Conservation (phyloP, 177 flowering plant species). For the Vitis hybrid region DNA sequence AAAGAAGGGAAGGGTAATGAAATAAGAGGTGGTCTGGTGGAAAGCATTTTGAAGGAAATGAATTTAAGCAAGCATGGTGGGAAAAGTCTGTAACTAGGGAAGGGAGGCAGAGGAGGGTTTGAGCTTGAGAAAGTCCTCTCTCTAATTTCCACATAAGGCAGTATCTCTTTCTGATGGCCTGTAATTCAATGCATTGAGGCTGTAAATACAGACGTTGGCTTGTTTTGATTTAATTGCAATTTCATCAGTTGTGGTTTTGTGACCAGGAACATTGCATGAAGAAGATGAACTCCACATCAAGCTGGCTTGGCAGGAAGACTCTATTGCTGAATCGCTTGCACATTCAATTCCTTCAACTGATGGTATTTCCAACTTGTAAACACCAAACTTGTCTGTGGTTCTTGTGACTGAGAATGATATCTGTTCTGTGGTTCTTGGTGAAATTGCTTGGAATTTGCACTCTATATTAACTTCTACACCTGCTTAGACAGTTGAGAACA, state of each 20-base stretch:
- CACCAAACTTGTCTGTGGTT: conserved; percentile 36
- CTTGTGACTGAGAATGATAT: conserved; percentile 44
- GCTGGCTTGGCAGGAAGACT: conserved; percentile 38
- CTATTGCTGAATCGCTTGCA: conserved; percentile 33
- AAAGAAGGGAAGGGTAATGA: background rate
- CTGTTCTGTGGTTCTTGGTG: conserved; percentile 31
- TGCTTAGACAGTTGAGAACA: conserved; percentile 7
- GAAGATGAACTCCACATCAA: conserved; percentile 34
- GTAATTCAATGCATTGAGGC: conserved; percentile 39
- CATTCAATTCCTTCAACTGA: conserved; percentile 44
- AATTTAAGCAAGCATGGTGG: background rate
- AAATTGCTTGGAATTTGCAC: conserved; percentile 35
- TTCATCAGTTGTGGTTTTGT: conserved; percentile 38
- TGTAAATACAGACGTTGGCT: conserved; percentile 45
- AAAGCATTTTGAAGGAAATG: background rate
- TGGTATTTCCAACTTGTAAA: conserved; percentile 44
- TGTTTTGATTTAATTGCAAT: conserved; percentile 35
- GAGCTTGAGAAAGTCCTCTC: background rate
- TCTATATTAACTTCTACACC: conserved; percentile 42
- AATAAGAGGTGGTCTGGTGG: background rate
- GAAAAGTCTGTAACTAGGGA: too few species aligned
- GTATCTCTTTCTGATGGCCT: conserved; percentile 36
- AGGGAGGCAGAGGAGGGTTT: too few species aligned
- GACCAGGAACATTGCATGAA: conserved; percentile 46
- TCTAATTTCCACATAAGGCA: conserved; percentile 28